Percentiles rank a stretch among this genome's conserved stretches.
Evolutionary conservation across 495 filamentous ascomycete genomes (phyloP).

Genomic region (Diplogelasinospora grovesii): DNA sequence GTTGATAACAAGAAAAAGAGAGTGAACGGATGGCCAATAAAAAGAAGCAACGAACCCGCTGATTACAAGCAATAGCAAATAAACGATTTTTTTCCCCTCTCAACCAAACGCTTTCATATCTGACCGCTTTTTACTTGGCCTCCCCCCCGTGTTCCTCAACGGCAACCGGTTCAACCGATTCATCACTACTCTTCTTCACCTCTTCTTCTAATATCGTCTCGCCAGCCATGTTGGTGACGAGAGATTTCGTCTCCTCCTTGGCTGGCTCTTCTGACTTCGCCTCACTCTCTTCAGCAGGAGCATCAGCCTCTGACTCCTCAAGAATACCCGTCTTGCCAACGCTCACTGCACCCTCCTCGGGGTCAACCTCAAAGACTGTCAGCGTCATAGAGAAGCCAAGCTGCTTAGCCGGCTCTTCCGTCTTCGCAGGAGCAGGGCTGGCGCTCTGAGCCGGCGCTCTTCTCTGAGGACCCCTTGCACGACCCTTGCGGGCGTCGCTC

Average conservation of each 20-base stretch:
- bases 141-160: conserved; percentile 20
- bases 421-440: conserved; percentile 21
- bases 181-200: conserved; percentile 31
- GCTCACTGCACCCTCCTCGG: conserved; percentile 41
- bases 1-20: too few species aligned
- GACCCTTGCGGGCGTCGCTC: conserved; percentile 77
- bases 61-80: too few species aligned
- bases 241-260: conserved; percentile 19
- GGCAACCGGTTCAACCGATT: conserved; percentile 28
- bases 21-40: too few species aligned
- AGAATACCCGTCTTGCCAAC: conserved; percentile 30
- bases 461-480: conserved; percentile 81
- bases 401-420: conserved; percentile 20
- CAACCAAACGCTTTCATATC: too few species aligned
- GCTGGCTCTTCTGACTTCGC: not conserved
- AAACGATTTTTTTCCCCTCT: too few species aligned
- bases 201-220: conserved; percentile 42
- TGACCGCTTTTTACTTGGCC: too few species aligned
- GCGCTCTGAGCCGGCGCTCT: conserved; percentile 53
- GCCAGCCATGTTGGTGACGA: conserved; percentile 52
- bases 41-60: too few species aligned
- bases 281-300: conserved; percentile 19
- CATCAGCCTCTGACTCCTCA: conserved; percentile 30
- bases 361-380: conserved; percentile 45
- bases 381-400: conserved; percentile 34